phyloP scores from a whole-genome alignment of 306 rosid species.

The Acmispon strigosus region DNA sequence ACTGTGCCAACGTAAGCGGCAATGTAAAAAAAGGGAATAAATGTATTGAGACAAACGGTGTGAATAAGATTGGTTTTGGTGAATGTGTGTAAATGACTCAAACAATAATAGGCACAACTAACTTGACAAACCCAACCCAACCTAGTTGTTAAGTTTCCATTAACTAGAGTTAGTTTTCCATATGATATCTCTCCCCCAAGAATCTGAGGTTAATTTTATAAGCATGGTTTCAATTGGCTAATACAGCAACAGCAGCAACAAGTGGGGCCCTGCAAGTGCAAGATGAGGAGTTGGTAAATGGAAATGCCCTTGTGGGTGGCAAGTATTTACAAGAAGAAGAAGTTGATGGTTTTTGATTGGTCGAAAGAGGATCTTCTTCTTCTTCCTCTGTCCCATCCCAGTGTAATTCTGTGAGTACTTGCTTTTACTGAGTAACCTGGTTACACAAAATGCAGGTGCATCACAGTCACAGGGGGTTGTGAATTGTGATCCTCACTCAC shows the following conservation, averaged over 20 bases:
- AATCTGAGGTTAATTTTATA: neutral
- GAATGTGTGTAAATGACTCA: conserved; percentile 1
- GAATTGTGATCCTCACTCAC: conserved; percentile 15
- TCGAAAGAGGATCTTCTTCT: conserved; percentile 25
- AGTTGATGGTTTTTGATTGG: conserved; percentile 28
- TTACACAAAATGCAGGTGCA: neutral
- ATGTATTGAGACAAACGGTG: neutral
- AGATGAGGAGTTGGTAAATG: conserved; percentile 22
- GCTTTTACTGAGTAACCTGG: conserved; percentile 9
- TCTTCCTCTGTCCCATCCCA: no score
- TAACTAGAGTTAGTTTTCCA: neutral
- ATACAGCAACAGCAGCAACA: conserved; percentile 25
- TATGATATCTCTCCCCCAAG: neutral
- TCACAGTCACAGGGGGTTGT: neutral
- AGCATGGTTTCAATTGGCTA: conserved; percentile 30
- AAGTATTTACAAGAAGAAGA: conserved; percentile 32
- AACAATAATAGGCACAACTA: conserved; percentile 25
- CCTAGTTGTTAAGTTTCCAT: conserved; percentile 10
- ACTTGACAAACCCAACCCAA: conserved; percentile 29
- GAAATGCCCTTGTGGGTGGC: conserved; percentile 24
- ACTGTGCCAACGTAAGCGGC: neutral
- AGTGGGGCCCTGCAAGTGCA: conserved; percentile 33
- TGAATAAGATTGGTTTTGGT: neutral
- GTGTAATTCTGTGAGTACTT: conserved; percentile 26
- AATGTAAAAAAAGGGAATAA: neutral